A percentile compares a stretch with the other conserved stretches of the same genome.
Evolutionary conservation across 2,329 filamentous ascomycete species (phyloP).

Genomic region (Ilyonectria mors-panacis): DNA sequence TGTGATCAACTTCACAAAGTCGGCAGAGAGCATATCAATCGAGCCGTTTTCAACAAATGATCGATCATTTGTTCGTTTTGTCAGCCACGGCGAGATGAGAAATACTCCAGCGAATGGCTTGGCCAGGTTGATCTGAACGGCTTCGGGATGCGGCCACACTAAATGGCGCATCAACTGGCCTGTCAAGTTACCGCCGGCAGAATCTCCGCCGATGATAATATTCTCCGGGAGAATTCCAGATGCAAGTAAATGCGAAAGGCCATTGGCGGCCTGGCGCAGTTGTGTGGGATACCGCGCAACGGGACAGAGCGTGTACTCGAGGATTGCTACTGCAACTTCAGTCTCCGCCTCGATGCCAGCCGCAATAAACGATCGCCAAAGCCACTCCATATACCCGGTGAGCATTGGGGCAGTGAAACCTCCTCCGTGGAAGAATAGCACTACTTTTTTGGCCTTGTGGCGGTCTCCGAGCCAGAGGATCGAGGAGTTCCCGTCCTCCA

Average conservation of each 20-base stretch:
- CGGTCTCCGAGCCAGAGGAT: slow-evolving; percentile 7
- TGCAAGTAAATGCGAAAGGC: slow-evolving; percentile 39
- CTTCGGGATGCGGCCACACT: slow-evolving; percentile 43
- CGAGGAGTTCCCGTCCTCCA: background rate
- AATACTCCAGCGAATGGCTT: slow-evolving; percentile 50
- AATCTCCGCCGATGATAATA: slow-evolving; percentile 52
- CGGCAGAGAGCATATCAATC: slow-evolving; percentile 27
- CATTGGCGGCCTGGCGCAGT: slow-evolving; percentile 46
- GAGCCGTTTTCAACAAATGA: slow-evolving; percentile 19
- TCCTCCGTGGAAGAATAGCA: slow-evolving; percentile 6
- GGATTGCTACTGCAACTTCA: slow-evolving; percentile 43
- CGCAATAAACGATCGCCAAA: slow-evolving; percentile 7
- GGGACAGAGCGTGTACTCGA: slow-evolving; percentile 51
- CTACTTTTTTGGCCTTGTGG: background rate
- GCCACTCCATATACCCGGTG: background rate
- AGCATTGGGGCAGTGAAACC: background rate
- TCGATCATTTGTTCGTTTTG: slow-evolving; percentile 1
- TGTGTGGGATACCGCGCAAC: slow-evolving; percentile 46
- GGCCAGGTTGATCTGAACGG: slow-evolving; percentile 33
- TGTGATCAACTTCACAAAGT: slow-evolving; percentile 1
- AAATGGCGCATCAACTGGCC: slow-evolving; percentile 50
- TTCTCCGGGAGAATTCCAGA: slow-evolving; percentile 42
- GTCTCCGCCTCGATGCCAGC: slow-evolving; percentile 9
- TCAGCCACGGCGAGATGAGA: slow-evolving; percentile 49
- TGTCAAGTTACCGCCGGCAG: slow-evolving; percentile 52